Percentiles rank a stretch among this genome's conserved stretches.
phyloP scores from a whole-genome alignment of 202 grass and related monocot species.

The Zoysia matrella region DNA sequence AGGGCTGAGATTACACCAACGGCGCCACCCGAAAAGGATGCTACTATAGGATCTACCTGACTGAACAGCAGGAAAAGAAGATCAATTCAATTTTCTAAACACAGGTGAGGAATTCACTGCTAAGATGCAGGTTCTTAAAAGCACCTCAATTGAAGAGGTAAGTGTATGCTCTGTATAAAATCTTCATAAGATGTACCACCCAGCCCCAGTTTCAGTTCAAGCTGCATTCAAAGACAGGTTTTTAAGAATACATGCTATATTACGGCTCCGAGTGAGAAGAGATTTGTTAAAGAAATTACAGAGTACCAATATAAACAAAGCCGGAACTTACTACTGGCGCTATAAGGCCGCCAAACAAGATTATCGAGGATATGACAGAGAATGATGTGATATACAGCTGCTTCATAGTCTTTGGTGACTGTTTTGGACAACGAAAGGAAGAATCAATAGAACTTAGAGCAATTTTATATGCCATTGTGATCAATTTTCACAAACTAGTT shows the following conservation, averaged over 20 bases:
- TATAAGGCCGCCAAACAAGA: constrained; percentile 82
- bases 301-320: constrained; percentile 26
- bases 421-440: constrained; percentile 41
- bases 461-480: constrained; percentile 2
- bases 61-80: constrained; percentile 39
- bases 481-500: constrained; percentile 31
- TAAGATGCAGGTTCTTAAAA: constrained; percentile 4
- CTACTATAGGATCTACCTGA: constrained; percentile 98
- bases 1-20: constrained; percentile 91
- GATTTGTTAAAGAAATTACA: neutral
- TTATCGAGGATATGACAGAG: constrained; percentile 57
- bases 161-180: constrained; percentile 84
- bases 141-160: constrained; percentile 93
- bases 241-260: constrained; percentile 19
- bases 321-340: constrained; percentile 82
- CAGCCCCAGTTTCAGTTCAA: constrained; percentile 93
- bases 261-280: neutral
- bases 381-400: constrained; percentile 76
- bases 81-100: constrained; percentile 19
- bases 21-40: constrained; percentile 92
- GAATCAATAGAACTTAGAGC: constrained; percentile 25
- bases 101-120: constrained; percentile 9
- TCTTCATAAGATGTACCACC: constrained; percentile 70
- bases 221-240: constrained; percentile 46
- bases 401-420: constrained; percentile 94